Evolutionary conservation across 2,329 filamentous ascomycete species (phyloP).

Genomic region (Ceratocystis cubensis): DNA sequence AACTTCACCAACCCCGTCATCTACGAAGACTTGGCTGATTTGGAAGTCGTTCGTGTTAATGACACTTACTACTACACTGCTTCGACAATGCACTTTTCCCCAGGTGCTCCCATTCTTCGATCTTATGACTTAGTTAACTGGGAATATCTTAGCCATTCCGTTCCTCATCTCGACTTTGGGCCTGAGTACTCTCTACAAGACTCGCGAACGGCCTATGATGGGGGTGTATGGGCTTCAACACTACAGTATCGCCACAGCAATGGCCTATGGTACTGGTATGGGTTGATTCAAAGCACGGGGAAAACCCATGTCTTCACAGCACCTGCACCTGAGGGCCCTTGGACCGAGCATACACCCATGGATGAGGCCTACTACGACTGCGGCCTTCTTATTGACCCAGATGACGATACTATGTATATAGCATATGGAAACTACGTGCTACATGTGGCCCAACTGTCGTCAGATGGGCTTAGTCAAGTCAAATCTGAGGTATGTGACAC

Average conservation of each 20-base stretch:
- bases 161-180: slow-evolving; percentile 1
- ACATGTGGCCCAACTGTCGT: slow-evolving; percentile 37
- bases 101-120: slow-evolving; percentile 35
- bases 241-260: slow-evolving; percentile 17
- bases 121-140: slow-evolving; percentile 28
- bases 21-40: slow-evolving; percentile 28
- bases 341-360: slow-evolving; percentile 25
- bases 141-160: slow-evolving; percentile 25
- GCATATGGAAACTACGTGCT: slow-evolving; percentile 33
- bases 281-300: slow-evolving; percentile 23
- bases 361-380: slow-evolving; percentile 39
- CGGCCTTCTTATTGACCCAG: slow-evolving; percentile 45
- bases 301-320: slow-evolving; percentile 25
- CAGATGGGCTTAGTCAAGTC: slow-evolving; percentile 29
- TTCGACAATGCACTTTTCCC: slow-evolving; percentile 48
- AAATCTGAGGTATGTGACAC: slow-evolving; percentile 25
- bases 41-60: slow-evolving; percentile 26
- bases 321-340: slow-evolving; percentile 22
- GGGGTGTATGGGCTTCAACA: slow-evolving; percentile 17
- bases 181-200: slow-evolving; percentile 11
- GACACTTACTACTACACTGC: slow-evolving; percentile 34
- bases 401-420: slow-evolving; percentile 42
- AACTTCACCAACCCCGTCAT: slow-evolving; percentile 26
- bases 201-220: slow-evolving; percentile 21
- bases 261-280: slow-evolving; percentile 21